A percentile compares a stretch with the other conserved stretches of the same genome.
Evolutionary conservation across 805 yeast species (phyloP).

Genomic region (Kuraishia molischiana): DNA sequence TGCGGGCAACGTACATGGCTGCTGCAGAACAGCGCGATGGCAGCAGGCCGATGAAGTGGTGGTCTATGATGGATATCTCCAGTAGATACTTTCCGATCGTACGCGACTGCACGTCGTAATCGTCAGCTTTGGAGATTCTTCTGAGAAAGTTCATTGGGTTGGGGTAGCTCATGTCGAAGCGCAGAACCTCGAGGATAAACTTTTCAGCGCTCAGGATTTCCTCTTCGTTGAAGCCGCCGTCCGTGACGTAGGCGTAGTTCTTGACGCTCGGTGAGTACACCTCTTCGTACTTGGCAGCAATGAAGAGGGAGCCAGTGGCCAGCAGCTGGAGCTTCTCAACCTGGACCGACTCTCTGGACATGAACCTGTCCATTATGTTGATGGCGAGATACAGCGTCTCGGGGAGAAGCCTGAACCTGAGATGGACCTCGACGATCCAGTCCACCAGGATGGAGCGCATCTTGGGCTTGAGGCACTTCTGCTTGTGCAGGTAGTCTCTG

Average conservation of each 20-base stretch:
- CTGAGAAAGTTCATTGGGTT: conserved; percentile 86
- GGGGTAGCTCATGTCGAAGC: conserved; percentile 74
- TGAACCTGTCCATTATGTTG: conserved; percentile 79
- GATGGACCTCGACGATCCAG: conserved; percentile 88
- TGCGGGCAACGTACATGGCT: conserved; percentile 76
- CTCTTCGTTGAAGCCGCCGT: conserved; percentile 72
- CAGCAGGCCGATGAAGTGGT: conserved; percentile 57
- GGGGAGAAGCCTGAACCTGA: conserved; percentile 71
- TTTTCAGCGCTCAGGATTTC: conserved; percentile 80
- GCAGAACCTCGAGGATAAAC: conserved; percentile 59
- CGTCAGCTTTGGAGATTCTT: conserved; percentile 85
- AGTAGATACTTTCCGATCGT: conserved; percentile 78
- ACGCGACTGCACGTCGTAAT: conserved; percentile 75
- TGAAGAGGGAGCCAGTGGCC: conserved; percentile 78
- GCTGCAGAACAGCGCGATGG: conserved; percentile 83
- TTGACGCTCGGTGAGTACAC: conserved; percentile 79
- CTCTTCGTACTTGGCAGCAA: conserved; percentile 92
- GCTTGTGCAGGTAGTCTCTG: conserved; percentile 54
- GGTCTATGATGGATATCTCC: conserved; percentile 71
- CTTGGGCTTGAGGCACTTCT: conserved; percentile 62
- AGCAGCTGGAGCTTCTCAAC: conserved; percentile 74
- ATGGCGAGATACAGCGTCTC: conserved; percentile 80
- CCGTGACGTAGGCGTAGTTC: conserved; percentile 82
- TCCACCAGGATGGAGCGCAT: conserved; percentile 86
- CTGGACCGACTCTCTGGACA: conserved; percentile 64